These are phyloP conservation scores for Penicillium sp. DNA, from an alignment of 2,329 filamentous ascomycete species.

Conservation along the genomic window DNA sequence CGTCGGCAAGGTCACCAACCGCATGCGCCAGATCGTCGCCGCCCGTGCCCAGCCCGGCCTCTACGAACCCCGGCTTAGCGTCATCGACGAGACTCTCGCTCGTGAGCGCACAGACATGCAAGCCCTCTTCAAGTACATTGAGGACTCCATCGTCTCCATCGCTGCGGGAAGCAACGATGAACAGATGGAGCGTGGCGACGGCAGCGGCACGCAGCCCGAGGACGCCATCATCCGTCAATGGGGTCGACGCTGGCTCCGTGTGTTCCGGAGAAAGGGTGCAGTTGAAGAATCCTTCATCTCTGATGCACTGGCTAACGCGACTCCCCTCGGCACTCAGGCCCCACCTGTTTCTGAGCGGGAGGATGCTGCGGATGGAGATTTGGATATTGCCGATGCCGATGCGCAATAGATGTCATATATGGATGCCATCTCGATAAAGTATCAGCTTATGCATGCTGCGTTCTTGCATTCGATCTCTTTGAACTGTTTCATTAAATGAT, in stretches of 20 bases:
- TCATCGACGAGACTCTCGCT: constrained; percentile 64
- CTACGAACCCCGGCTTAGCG: constrained; percentile 53
- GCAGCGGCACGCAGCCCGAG: constrained; percentile 49
- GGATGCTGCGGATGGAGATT: constrained; percentile 28
- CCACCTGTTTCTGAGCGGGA: constrained; percentile 25
- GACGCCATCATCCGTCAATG: constrained; percentile 70
- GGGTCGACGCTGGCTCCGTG: constrained; percentile 82
- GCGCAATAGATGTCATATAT: constrained; percentile 10
- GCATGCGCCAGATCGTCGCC: constrained; percentile 74
- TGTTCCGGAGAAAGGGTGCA: constrained; percentile 75
- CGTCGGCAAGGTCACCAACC: constrained; percentile 82
- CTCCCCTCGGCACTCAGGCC: constrained; percentile 38
- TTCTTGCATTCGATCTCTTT: constrained; percentile 4
- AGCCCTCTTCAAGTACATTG: constrained; percentile 75
- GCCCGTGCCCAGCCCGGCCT: constrained; percentile 59
- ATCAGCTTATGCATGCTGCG: background rate
- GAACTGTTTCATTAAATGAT: constrained; percentile 3
- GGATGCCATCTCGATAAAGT: background rate
- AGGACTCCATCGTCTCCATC: constrained; percentile 72
- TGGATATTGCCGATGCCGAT: constrained; percentile 32
- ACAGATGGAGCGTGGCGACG: constrained; percentile 66
- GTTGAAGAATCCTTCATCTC: constrained; percentile 76
- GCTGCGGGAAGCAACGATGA: constrained; percentile 71
- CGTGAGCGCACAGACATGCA: constrained; percentile 73
- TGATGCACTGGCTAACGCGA: constrained; percentile 53